Evolutionary conservation across 352 stramenopile species (phyloP).

Genomic region (Pythium vanterpoolii): DNA sequence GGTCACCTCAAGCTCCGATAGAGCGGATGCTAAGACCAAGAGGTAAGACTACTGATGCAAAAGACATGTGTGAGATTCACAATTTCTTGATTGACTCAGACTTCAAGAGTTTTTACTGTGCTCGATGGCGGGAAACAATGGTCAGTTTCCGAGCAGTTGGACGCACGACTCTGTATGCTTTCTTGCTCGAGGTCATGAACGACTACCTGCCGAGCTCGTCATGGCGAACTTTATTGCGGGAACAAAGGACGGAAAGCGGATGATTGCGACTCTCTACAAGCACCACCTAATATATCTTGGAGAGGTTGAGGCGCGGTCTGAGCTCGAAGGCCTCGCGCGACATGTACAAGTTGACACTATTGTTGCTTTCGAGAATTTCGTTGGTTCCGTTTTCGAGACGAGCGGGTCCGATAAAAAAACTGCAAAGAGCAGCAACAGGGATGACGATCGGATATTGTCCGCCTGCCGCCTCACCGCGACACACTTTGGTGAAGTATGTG

Average conservation of each 20-base stretch:
- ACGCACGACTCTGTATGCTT: conserved; percentile 10
- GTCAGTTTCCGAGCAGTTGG: conserved; percentile 17
- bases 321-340: neutral
- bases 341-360: conserved; percentile 2
- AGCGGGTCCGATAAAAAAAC: neutral
- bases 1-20: neutral
- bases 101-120: conserved; percentile 3
- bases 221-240: conserved; percentile 10
- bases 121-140: conserved; percentile 1
- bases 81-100: neutral
- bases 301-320: neutral
- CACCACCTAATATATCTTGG: conserved; percentile 4
- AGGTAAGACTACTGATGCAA: neutral
- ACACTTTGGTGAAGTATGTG: neutral
- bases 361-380: conserved; percentile 6
- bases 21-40: neutral
- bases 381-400: neutral
- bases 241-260: conserved; percentile 10
- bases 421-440: neutral
- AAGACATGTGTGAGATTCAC: neutral
- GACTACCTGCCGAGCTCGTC: neutral
- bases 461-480: neutral
- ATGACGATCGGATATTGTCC: neutral
- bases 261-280: neutral
- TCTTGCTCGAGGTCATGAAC: neutral